Evolutionary conservation across 148 eudicot species (phyloP), one percentile per base, ranked within the genome.

Genomic region (Cornus kousa): DNA sequence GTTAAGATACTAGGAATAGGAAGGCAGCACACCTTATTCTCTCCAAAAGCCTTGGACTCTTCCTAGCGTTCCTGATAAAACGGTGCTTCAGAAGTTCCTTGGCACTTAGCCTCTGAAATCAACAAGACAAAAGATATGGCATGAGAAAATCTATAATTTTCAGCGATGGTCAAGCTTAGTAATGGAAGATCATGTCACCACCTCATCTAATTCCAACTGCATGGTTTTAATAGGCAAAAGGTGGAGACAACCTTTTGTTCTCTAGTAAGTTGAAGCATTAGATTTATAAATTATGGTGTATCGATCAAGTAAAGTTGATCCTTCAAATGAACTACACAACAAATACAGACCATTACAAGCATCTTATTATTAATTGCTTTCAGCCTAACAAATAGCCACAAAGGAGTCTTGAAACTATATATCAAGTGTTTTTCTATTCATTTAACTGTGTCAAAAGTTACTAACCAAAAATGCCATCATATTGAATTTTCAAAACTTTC

Each of bases 21-120:
- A 74, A 37, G 9, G 70, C 35, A 53, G 82, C 73, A 62, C 67
- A 95, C 98, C 94, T 91, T 83, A 95, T 95, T 89, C 97, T 95
- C 84, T 95, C 98, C 86, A 90, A 80, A 81, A 95, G 97, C 80
- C 88, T 89, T 65, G 91, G 93, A 88, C 91, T 93, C 88, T 90
- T 95, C 85, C 94, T 87, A 79, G 94, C 97, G 86, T 79, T 90
- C 83, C 87, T 95, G 75, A 93, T 89, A 75, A 95, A 91, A 57
- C 94, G 93, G 78, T 89, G 97, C 90, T 93, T 95, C 71, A 91
- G 71, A 78, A 95, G 94, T 70, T 95, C 98, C 84, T 91, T 95
- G 59, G 98, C 98, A 87, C 97, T 95, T 77, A 91, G 90, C 83
- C 98, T 90, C 98, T 95, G 90, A 81, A 87, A 86, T 55, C 62